Conservation (phyloP, 2,329 filamentous ascomycete genomes). For the Beauveria rudraprayagi region DNA sequence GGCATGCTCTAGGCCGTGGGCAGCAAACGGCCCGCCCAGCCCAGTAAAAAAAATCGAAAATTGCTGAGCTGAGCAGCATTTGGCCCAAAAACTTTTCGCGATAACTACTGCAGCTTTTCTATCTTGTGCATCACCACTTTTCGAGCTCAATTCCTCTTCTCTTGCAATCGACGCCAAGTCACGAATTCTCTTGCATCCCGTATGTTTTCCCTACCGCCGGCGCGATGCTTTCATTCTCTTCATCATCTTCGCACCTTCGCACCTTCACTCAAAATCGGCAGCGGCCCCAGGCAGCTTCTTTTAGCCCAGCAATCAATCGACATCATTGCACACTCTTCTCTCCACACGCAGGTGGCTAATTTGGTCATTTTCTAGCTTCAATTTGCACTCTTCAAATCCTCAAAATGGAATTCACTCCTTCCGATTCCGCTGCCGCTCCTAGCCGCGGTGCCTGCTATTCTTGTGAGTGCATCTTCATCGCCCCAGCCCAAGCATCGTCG, state of each 20-base stretch:
- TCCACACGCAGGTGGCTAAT: not conserved
- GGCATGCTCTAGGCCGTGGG: slow-evolving; percentile 3
- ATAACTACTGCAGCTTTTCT: slow-evolving; percentile 9
- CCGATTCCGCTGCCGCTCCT: slow-evolving; percentile 12
- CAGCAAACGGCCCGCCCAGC: slow-evolving; percentile 10
- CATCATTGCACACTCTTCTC: not conserved
- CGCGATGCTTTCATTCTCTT: not conserved
- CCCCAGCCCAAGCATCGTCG: not conserved
- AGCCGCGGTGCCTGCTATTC: slow-evolving; percentile 43
- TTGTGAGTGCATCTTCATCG: slow-evolving; percentile 30
- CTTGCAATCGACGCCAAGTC: slow-evolving; percentile 3
- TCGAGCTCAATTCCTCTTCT: not conserved
- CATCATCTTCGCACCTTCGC: not conserved
- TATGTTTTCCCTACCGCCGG: not conserved
- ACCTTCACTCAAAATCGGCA: not conserved
- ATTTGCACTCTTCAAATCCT: not conserved
- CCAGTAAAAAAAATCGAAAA: slow-evolving; percentile 10
- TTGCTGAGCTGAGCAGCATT: slow-evolving; percentile 11
- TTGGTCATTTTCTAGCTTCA: not conserved
- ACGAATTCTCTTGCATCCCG: not conserved
- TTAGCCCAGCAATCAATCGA: not conserved
- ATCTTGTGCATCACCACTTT: slow-evolving; percentile 12
- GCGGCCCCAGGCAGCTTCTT: not conserved
- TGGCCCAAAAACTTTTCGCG: slow-evolving; percentile 13
- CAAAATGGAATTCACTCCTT: slow-evolving; percentile 35